Evolutionary conservation across 441 rosid genomes (phyloP).

Genomic region (Hypseocharis bilobata): DNA sequence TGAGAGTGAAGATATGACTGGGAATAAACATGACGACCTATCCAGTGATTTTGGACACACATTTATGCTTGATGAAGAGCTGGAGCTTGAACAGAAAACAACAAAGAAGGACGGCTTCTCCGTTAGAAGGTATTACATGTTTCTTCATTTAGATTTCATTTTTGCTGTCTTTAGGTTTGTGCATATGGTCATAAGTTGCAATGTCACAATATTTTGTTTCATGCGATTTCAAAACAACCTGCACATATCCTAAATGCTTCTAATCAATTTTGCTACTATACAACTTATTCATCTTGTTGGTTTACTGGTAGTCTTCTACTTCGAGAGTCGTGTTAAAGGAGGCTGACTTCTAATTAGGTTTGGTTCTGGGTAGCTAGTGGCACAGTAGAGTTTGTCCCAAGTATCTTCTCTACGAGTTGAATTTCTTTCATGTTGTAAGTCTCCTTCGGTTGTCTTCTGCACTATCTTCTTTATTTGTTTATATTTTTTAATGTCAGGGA

Average conservation of each 20-base stretch:
- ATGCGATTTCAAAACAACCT: too few species aligned
- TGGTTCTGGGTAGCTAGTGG: too few species aligned
- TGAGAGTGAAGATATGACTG: slow-evolving; percentile 22
- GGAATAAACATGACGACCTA: slow-evolving; percentile 36
- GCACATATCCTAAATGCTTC: too few species aligned
- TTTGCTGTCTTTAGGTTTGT: background rate
- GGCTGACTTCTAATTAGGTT: background rate
- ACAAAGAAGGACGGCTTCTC: slow-evolving; percentile 37
- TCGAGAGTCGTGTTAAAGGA: background rate
- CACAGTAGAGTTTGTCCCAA: background rate
- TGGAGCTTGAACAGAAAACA: slow-evolving; percentile 71
- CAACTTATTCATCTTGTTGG: background rate
- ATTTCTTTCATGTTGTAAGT: background rate
- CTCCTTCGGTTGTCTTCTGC: background rate
- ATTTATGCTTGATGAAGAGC: slow-evolving; percentile 89
- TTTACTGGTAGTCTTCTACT: background rate
- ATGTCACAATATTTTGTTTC: background rate
- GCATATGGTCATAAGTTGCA: background rate
- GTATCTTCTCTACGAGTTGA: too few species aligned
- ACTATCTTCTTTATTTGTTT: background rate
- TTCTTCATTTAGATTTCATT: slow-evolving; percentile 2
- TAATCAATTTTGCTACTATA: background rate
- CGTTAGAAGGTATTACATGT: slow-evolving; percentile 44
- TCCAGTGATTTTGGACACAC: slow-evolving; percentile 64
- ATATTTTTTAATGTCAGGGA: background rate